Evolutionary conservation across 2,329 filamentous ascomycete species (phyloP).

Genomic region (Torrubiella hemipterigena): DNA sequence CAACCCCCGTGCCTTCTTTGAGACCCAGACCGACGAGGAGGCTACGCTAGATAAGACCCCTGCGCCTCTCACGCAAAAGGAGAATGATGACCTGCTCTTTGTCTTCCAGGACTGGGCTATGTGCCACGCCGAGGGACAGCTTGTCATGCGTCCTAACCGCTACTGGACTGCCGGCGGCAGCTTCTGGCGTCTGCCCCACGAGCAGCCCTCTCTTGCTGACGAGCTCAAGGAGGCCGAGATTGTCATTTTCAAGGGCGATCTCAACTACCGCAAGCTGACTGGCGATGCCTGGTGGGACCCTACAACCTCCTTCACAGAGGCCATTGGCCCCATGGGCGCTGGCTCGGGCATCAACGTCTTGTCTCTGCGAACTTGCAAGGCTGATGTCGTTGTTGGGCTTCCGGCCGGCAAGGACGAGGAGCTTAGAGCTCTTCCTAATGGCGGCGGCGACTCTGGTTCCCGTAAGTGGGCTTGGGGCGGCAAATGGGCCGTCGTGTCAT

Average conservation of each 20-base stretch:
- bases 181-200: constrained; percentile 73
- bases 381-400: constrained; percentile 89
- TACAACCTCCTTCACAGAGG: constrained; percentile 72
- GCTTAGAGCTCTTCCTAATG: constrained; percentile 53
- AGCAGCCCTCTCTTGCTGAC: constrained; percentile 54
- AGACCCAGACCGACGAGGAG: constrained; percentile 58
- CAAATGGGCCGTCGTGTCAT: constrained; percentile 84
- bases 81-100: constrained; percentile 56
- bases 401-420: constrained; percentile 71
- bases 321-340: constrained; percentile 75
- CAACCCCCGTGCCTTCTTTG: constrained; percentile 68
- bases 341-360: constrained; percentile 75
- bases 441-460: constrained; percentile 57
- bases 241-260: constrained; percentile 91
- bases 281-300: constrained; percentile 75
- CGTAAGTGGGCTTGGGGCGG: constrained; percentile 92
- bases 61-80: constrained; percentile 51
- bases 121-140: constrained; percentile 71
- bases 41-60: constrained; percentile 43
- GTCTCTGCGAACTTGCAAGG: constrained; percentile 88
- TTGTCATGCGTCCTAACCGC: constrained; percentile 69
- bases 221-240: constrained; percentile 77
- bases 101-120: constrained; percentile 72
- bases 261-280: constrained; percentile 91
- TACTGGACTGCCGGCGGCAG: constrained; percentile 88